A percentile compares a stretch with the other conserved stretches of the same genome.
Evolutionary conservation across 768 basidiomycete genomes (phyloP).

Genomic region (Sarcodon aspratus): DNA sequence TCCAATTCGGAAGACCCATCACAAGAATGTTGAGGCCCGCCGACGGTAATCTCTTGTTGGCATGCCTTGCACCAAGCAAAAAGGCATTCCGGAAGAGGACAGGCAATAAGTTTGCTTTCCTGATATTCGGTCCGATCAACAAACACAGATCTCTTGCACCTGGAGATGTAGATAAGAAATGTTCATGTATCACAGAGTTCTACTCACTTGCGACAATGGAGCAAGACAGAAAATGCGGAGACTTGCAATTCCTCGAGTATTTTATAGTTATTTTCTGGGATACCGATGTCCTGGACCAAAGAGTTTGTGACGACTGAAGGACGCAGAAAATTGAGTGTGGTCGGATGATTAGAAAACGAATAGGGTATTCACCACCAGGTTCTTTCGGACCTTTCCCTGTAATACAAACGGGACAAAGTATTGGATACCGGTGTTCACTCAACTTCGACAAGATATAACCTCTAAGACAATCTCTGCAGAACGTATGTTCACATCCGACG

Average conservation of each 20-base stretch:
- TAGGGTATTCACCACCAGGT: slow-evolving; percentile 21
- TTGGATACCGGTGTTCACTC: slow-evolving; percentile 42
- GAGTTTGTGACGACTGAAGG: slow-evolving; percentile 26
- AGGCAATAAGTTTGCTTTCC: slow-evolving; percentile 28
- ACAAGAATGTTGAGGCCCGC: slow-evolving; percentile 39
- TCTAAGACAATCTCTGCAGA: slow-evolving; percentile 43
- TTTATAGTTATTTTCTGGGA: slow-evolving; percentile 28
- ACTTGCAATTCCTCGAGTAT: slow-evolving; percentile 37
- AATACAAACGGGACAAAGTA: slow-evolving; percentile 49
- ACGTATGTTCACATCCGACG: slow-evolving; percentile 34
- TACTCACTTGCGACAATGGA: slow-evolving; percentile 40
- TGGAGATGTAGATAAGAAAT: slow-evolving; percentile 10
- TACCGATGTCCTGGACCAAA: slow-evolving; percentile 32
- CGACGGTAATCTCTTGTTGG: slow-evolving; percentile 25
- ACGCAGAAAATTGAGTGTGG: neutral
- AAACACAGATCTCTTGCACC: slow-evolving; percentile 36
- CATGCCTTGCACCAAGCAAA: slow-evolving; percentile 55
- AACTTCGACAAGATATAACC: slow-evolving; percentile 32
- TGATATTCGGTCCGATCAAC: slow-evolving; percentile 40
- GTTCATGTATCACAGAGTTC: neutral
- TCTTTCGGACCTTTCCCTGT: slow-evolving; percentile 12
- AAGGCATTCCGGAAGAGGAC: slow-evolving; percentile 35
- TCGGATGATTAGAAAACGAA: neutral
- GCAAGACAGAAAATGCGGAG: slow-evolving; percentile 26
- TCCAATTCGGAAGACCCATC: slow-evolving; percentile 46